phyloP scores from a whole-genome alignment of 495 filamentous ascomycete genomes.

The Penicillium longicatenatum region DNA sequence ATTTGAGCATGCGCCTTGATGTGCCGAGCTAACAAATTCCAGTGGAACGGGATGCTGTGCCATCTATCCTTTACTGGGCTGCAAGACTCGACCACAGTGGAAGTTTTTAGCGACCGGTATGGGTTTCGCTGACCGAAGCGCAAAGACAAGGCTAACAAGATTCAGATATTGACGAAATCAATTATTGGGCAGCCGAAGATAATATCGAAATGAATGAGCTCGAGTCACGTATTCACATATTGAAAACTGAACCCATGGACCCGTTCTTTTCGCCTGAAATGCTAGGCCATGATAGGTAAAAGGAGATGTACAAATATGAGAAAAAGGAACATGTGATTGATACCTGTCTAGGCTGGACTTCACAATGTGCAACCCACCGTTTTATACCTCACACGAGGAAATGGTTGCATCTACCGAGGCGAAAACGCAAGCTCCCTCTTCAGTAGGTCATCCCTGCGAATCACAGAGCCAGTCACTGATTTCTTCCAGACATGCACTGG shows the following conservation, averaged over 20 bases:
- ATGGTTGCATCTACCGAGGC: constrained; percentile 62
- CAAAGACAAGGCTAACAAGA: constrained; percentile 8
- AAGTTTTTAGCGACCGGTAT: constrained; percentile 70
- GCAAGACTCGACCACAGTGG: constrained; percentile 66
- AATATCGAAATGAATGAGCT: constrained; percentile 69
- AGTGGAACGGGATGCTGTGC: constrained; percentile 85
- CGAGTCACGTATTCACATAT: constrained; percentile 62
- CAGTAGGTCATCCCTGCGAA: constrained; percentile 35
- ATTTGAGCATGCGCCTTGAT: not conserved
- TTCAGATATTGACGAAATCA: constrained; percentile 75
- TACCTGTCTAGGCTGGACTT: constrained; percentile 68
- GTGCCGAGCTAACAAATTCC: constrained; percentile 4
- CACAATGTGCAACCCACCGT: constrained; percentile 93
- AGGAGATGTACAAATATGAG: not conserved
- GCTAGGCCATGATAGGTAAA: constrained; percentile 53
- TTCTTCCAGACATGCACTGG: constrained; percentile 68
- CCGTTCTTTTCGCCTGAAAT: constrained; percentile 58
- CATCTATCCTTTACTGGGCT: constrained; percentile 90
- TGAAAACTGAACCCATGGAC: constrained; percentile 52
- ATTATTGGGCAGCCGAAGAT: constrained; percentile 59
- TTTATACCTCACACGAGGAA: constrained; percentile 75
- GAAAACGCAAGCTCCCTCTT: constrained; percentile 70
- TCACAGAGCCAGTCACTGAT: not conserved
- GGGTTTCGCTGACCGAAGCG: not conserved
- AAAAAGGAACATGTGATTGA: constrained; percentile 2